Evolutionary conservation across 1,139 yeast genomes (phyloP).

Genomic region (Debaryomyces nepalensis): DNA sequence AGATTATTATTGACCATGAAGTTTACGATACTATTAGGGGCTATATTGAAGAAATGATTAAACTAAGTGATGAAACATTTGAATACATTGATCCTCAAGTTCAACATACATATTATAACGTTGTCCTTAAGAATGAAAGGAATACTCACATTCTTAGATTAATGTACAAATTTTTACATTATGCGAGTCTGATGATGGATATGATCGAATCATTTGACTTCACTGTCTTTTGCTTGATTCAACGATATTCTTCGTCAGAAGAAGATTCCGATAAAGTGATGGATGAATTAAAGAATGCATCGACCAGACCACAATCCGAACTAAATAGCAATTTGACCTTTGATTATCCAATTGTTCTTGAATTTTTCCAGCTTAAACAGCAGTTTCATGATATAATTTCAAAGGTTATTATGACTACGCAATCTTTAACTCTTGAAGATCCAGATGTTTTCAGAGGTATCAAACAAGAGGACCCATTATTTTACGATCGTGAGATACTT

Average conservation of each 20-base stretch:
- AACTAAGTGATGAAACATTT: conserved; percentile 45
- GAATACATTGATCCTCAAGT: conserved; percentile 42
- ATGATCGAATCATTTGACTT: conserved; percentile 65
- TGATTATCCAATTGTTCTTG: conserved; percentile 68
- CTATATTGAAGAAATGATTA: conserved; percentile 43
- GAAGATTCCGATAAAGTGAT: conserved; percentile 18
- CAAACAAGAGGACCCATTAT: conserved; percentile 57
- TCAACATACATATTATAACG: conserved; percentile 40
- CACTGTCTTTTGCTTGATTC: conserved; percentile 54
- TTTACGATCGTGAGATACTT: conserved; percentile 45
- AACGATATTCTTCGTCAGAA: conserved; percentile 31
- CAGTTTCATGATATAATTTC: conserved; percentile 67
- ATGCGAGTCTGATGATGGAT: conserved; percentile 55
- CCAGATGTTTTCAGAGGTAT: conserved; percentile 73
- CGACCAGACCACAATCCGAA: background rate
- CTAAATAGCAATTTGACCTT: conserved; percentile 37
- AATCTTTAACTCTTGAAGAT: conserved; percentile 70
- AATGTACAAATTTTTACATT: conserved; percentile 56
- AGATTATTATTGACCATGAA: conserved; percentile 54
- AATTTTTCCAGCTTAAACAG: conserved; percentile 78
- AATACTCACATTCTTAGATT: conserved; percentile 57
- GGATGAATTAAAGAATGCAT: conserved; percentile 5
- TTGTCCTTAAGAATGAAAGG: conserved; percentile 46
- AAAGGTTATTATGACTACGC: conserved; percentile 68
- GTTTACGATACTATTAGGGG: conserved; percentile 45